phyloP scores from a whole-genome alignment of 2,329 filamentous ascomycete species.

The Trichoderma sp. region DNA sequence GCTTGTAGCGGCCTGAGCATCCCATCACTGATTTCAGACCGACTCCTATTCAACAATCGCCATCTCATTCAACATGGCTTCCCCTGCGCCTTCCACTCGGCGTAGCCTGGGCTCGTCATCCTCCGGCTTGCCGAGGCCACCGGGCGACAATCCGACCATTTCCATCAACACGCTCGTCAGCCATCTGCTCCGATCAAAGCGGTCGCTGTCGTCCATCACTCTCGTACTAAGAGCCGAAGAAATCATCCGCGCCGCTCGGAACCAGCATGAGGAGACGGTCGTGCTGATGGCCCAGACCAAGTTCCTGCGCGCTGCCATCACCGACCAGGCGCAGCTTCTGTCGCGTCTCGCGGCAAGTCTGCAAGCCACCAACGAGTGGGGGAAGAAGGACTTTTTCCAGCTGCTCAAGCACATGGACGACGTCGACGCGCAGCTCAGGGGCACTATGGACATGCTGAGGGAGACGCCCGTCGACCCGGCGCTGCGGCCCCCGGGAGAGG shows the following conservation, averaged over 20 bases:
- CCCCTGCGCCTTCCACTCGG: slow-evolving; percentile 41
- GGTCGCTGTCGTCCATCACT: slow-evolving; percentile 79
- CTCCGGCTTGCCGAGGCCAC: slow-evolving; percentile 40
- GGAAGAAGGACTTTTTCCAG: slow-evolving; percentile 61
- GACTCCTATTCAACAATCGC: neutral
- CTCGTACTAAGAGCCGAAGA: slow-evolving; percentile 86
- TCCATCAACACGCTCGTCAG: slow-evolving; percentile 76
- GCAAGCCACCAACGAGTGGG: slow-evolving; percentile 58
- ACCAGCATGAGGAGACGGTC: slow-evolving; percentile 76
- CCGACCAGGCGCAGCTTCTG: slow-evolving; percentile 57
- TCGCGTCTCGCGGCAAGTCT: slow-evolving; percentile 55
- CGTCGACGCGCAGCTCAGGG: slow-evolving; percentile 64
- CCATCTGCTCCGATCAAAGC: slow-evolving; percentile 83
- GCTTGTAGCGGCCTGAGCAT: too few relatives aligned
- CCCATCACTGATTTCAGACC: too few relatives aligned
- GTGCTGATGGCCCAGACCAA: slow-evolving; percentile 69
- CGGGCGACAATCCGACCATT: slow-evolving; percentile 35
- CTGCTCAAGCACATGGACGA: slow-evolving; percentile 67
- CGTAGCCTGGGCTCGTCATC: slow-evolving; percentile 44
- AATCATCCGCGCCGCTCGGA: slow-evolving; percentile 74
- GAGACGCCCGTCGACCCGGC: slow-evolving; percentile 65
- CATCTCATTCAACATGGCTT: slow-evolving; percentile 38
- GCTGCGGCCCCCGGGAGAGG: slow-evolving; percentile 62
- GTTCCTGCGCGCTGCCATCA: slow-evolving; percentile 67
- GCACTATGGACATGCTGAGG: slow-evolving; percentile 66